Evolutionary conservation across 2,329 filamentous ascomycete species (phyloP).

Genomic region (Colletotrichum gigasporum): DNA sequence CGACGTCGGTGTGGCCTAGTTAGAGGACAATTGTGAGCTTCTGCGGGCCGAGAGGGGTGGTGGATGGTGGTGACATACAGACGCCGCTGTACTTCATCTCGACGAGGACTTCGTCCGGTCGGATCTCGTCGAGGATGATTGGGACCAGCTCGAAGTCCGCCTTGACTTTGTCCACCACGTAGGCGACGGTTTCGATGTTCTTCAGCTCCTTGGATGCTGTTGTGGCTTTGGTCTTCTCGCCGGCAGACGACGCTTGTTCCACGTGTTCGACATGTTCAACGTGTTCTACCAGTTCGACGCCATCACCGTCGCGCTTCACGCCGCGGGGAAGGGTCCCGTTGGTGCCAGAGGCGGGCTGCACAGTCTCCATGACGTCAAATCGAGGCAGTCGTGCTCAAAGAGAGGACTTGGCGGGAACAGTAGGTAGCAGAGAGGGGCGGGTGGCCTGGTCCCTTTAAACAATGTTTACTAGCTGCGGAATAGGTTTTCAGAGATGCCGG

Average conservation of each 20-base stretch:
- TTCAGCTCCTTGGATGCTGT: background rate
- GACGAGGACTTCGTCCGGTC: slow-evolving; percentile 87
- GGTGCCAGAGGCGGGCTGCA: background rate
- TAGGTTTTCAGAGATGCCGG: too few relatives aligned
- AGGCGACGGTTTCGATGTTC: slow-evolving; percentile 10
- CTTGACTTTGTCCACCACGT: slow-evolving; percentile 15
- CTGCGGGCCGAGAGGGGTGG: background rate
- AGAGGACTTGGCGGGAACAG: too few relatives aligned
- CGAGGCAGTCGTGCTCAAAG: background rate
- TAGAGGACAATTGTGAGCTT: background rate
- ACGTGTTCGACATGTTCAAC: background rate
- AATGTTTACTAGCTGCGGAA: too few relatives aligned
- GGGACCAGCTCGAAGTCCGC: slow-evolving; percentile 16
- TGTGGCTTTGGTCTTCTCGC: background rate
- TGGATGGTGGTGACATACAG: slow-evolving; percentile 52
- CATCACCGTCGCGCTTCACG: background rate
- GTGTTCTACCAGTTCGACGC: background rate
- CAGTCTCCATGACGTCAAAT: background rate
- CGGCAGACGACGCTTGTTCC: background rate
- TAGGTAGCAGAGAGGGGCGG: too few relatives aligned
- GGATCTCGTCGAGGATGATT: slow-evolving; percentile 19
- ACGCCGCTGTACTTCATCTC: slow-evolving; percentile 92
- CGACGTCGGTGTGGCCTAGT: slow-evolving; percentile 76
- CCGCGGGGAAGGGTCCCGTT: background rate
- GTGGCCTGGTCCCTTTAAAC: too few relatives aligned